These are phyloP conservation scores for Entophlyctis helioformis DNA, from an alignment of 192 early-diverging fungal species.

Conservation along the genomic window DNA sequence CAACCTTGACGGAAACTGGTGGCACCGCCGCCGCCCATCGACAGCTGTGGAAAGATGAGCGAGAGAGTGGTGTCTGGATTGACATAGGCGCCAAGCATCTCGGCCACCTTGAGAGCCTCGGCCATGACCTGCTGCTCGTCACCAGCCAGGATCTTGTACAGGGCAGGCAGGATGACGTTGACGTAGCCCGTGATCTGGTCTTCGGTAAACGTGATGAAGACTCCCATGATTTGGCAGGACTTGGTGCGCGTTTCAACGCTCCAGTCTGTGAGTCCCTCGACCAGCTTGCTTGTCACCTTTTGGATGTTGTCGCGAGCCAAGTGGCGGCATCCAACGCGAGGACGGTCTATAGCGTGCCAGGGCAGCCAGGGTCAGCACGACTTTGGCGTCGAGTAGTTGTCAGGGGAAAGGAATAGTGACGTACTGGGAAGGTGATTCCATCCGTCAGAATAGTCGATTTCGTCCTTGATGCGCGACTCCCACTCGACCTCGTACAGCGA, in stretches of 20 bases:
- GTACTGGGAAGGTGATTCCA: too few species aligned
- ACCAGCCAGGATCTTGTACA: conserved; percentile 27
- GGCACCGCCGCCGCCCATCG: conserved; percentile 16
- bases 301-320: conserved; percentile 38
- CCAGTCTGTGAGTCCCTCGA: conserved; percentile 37
- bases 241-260: conserved; percentile 27
- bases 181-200: conserved; percentile 39
- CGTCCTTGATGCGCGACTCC: conserved; percentile 37
- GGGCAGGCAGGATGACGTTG: conserved; percentile 24
- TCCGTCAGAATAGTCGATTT: conserved; percentile 31
- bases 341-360: too few species aligned
- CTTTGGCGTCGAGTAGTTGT: too few species aligned
- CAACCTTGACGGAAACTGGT: conserved; percentile 26
- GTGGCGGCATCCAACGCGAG: conserved; percentile 34
- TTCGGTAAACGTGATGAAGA: conserved; percentile 30
- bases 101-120: conserved; percentile 14
- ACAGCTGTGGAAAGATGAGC: conserved; percentile 20
- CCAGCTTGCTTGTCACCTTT: conserved; percentile 26
- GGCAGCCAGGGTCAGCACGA: too few species aligned
- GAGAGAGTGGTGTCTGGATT: conserved; percentile 25
- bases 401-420: too few species aligned
- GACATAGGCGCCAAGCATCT: conserved; percentile 28
- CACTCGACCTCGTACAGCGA: conserved; percentile 41
- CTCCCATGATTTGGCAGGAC: conserved; percentile 19
- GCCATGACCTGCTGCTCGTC: conserved; percentile 31